A percentile compares a stretch with the other conserved stretches of the same genome.
Conservation (phyloP, 2,329 filamentous ascomycete genomes). For the Chrysoporthe puriensis region DNA sequence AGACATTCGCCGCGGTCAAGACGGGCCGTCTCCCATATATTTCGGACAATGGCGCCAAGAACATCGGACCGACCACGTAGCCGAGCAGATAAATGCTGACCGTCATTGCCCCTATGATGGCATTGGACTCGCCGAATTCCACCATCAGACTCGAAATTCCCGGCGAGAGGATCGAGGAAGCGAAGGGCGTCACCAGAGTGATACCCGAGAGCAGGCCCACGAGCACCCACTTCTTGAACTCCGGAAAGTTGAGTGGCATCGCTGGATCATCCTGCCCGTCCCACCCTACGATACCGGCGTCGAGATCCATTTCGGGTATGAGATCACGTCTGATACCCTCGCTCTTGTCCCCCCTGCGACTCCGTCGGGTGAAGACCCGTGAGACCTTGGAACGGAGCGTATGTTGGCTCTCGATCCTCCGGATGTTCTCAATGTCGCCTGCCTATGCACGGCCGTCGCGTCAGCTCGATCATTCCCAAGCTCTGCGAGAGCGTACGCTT, state of each 20-base stretch:
- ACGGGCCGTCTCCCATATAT: conserved; percentile 65
- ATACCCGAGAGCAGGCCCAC: conserved; percentile 60
- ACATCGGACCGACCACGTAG: conserved; percentile 60
- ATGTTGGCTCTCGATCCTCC: conserved; percentile 31
- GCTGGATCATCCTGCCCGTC: conserved; percentile 60
- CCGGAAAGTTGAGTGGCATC: conserved; percentile 62
- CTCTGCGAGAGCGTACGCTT: not conserved
- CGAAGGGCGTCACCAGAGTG: conserved; percentile 68
- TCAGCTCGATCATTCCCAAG: conserved; percentile 14
- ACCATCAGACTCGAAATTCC: conserved; percentile 48
- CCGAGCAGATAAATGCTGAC: conserved; percentile 66
- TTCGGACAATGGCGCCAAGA: conserved; percentile 63
- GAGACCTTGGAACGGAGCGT: conserved; percentile 35
- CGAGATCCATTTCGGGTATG: conserved; percentile 55
- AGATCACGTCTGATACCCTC: conserved; percentile 40
- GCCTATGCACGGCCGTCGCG: conserved; percentile 15
- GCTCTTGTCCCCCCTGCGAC: conserved; percentile 26
- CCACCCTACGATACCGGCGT: conserved; percentile 61
- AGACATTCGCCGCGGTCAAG: conserved; percentile 58
- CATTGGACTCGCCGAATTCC: conserved; percentile 49
- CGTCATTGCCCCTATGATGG: conserved; percentile 53
- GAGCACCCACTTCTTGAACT: conserved; percentile 60
- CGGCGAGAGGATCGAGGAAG: conserved; percentile 63
- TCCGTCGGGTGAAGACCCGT: conserved; percentile 34
- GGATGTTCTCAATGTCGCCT: conserved; percentile 28